Evolutionary conservation across 1,284 basidiomycete species (phyloP).

Genomic region (Xanthoconium separans): DNA sequence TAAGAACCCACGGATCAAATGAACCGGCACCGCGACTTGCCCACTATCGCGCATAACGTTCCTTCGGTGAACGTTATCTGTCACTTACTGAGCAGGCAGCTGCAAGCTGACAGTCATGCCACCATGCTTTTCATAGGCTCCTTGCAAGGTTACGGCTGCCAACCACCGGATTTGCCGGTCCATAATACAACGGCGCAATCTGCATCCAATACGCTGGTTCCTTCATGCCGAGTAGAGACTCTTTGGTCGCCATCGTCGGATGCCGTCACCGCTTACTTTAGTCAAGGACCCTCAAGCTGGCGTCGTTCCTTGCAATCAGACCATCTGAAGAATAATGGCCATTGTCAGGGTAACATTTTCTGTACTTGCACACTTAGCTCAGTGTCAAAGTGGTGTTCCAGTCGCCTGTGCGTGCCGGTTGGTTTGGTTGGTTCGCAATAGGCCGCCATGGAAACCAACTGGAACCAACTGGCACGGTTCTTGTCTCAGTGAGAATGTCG

Average conservation of each 20-base stretch:
- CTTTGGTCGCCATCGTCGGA: background rate
- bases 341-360: slow-evolving; percentile 5
- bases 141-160: background rate
- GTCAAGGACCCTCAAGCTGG: background rate
- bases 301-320: slow-evolving; percentile 9
- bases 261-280: slow-evolving; percentile 2
- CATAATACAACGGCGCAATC: background rate
- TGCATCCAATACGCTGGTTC: background rate
- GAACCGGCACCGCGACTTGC: slow-evolving; percentile 10
- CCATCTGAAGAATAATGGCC: background rate
- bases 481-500: slow-evolving; percentile 1
- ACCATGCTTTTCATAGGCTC: background rate
- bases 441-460: slow-evolving; percentile 17
- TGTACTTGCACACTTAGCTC: background rate
- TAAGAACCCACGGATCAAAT: slow-evolving; percentile 5
- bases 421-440: background rate
- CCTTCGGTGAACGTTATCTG: slow-evolving; percentile 2
- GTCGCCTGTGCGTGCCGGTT: background rate
- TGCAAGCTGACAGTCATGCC: background rate
- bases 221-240: background rate
- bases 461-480: slow-evolving; percentile 6
- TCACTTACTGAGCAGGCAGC: slow-evolving; percentile 2
- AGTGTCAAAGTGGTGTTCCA: background rate
- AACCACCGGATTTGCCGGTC: background rate
- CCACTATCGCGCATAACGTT: background rate